Base-by-base conservation (phyloP, 1,139 yeast genomes). In the Candida sp. region DNA sequence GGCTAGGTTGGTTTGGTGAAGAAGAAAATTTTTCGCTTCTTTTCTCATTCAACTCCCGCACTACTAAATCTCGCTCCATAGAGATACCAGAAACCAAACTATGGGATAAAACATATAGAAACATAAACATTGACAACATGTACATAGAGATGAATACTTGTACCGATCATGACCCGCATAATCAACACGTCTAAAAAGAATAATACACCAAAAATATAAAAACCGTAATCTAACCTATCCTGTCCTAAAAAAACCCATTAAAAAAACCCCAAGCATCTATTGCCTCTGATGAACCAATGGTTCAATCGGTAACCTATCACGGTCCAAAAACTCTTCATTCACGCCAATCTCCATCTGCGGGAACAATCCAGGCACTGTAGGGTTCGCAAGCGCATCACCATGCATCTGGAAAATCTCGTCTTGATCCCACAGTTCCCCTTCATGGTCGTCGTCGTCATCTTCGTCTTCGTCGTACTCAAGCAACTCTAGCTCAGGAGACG, bases 311-410 rank as follows among this genome's bases (percentile, higher is more conserved):
- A 75, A 58, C 33, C 54, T 54, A 38, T 68, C 68, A 46, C 68
- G 62, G 32, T 52, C 58, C 63, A 64, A 59, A 52, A 70, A 70
- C 55, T 61, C 60, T 9, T 50, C 52, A n/a, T 53, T 58, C 50
- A 64, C 68, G 42, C 56, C 53, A 17, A 69, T 52, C 32, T 69
- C 59, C 76, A 75, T 70, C 22, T 57, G 55, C 2, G 80, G 80
- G 53, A 75, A 75, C 7, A 75, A 62, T 0, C 76, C 78, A 0
- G 78, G 79, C 1, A 59, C 72, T 8, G 63, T 52, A 7, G 65
- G 67, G 44, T 67, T 65, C 5, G 22, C 40, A 5, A 51, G 66
- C 43, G 65, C 64, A 9, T 12, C 42, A 27, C 42, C 44, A 9
- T 51, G 42, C 46, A 49, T 8, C n/a, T 40, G 38, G 34, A 42